Evolutionary conservation across 2,329 filamentous ascomycete species (phyloP), one percentile per base, ranked within the genome.

Genomic region (Neopestalotiopsis sp.): DNA sequence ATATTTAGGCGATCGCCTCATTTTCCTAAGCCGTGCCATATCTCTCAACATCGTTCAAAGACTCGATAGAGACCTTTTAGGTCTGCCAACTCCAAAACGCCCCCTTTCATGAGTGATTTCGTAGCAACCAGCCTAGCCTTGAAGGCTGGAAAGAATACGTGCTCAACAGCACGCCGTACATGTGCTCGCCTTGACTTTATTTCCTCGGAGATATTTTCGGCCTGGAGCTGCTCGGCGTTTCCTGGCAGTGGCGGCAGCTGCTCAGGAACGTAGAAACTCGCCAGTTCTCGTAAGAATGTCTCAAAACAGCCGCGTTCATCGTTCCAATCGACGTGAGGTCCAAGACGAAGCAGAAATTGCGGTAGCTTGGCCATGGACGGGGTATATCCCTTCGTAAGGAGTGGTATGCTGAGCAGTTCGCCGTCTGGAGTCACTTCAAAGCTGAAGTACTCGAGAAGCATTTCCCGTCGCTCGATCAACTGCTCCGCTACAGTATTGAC

Each of bases 371-470:
- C 91, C 69, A 98, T 82, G 5, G 91, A 90, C 0, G 96, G 97
- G 7, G 89, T 92, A 78, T 99, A 99, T 0, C 94, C 94, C 80
- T 95, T 97, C 60, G 97, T 81, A 45, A 99, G 84, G 9, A 99
- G 84, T 0, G 96, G 97, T 17, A 99, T 91, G 38, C 90, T 90
- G 61, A 91, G 80, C 2, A 99, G 84, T 66, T 95, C 89, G 13
- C 95, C 95, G 0, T 92, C 85, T 1, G 91, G 89, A 0, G 92
- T 92, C 45, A 99, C 90, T 67, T 95, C 91, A 59, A 99, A 83
- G 1, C 91, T 92, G 79, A 99, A 98, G 80, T 99, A 99, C 80
- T 99, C 96, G 2, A 88, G 84, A 1, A 99, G 87, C 93, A 99
- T 97, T 75, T 95, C 92, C 45, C 92, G 87, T 12, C 92, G 89